A percentile compares a stretch with the other conserved stretches of the same genome.
phyloP scores from a whole-genome alignment of 164 flowering plant species.

The Tinospora cordifolia region DNA sequence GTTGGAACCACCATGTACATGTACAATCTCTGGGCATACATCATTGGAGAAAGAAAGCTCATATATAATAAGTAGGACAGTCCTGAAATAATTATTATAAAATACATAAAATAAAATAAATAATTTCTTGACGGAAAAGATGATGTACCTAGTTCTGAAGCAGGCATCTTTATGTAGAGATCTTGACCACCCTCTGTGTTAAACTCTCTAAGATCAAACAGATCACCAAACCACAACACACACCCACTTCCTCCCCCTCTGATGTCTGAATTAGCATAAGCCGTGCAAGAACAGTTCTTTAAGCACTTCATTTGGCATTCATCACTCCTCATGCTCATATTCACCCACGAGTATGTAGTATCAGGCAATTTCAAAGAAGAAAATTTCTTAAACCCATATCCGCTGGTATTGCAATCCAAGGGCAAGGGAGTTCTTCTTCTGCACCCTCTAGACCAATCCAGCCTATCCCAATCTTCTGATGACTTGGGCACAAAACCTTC shows the following conservation, averaged over 20 bases:
- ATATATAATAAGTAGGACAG: no score
- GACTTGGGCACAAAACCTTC: no score
- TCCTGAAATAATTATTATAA: no score
- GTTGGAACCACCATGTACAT: background rate
- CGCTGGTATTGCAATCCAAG: background rate
- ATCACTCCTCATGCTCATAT: background rate
- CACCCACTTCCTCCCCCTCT: constrained; percentile 13
- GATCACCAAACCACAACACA: constrained; percentile 39
- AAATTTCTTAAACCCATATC: background rate
- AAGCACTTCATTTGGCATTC: background rate
- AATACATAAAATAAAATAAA: no score
- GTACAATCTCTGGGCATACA: background rate
- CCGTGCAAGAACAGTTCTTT: background rate
- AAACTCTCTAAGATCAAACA: constrained; percentile 34
- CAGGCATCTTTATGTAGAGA: constrained; percentile 12
- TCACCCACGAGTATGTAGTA: background rate
- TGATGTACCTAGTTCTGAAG: constrained; percentile 53
- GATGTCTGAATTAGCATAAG: no score
- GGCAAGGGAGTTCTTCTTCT: background rate
- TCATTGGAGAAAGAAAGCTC: background rate
- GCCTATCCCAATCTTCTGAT: no score
- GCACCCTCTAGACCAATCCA: no score
- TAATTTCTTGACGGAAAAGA: no score
- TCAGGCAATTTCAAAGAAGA: background rate
- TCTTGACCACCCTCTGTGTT: constrained; percentile 36